phyloP scores from a whole-genome alignment of 441 rosid genomes.

The Gossypium lobatum region DNA sequence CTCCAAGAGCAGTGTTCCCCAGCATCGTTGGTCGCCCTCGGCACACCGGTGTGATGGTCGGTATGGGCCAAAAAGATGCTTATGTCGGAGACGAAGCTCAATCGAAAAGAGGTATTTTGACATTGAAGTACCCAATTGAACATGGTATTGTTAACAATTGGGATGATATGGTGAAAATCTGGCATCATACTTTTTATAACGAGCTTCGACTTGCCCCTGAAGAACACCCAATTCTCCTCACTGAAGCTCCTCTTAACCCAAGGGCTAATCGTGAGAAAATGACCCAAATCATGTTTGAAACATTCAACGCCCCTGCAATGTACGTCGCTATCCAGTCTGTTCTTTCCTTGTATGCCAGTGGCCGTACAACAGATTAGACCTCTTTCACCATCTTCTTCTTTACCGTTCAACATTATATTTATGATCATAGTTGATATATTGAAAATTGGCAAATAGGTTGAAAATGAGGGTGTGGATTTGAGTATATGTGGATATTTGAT shows the following conservation, averaged over 20 bases:
- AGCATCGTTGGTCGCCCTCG: constrained; percentile 71
- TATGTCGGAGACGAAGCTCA: constrained; percentile 21
- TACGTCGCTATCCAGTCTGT: constrained; percentile 72
- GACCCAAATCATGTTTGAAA: constrained; percentile 73
- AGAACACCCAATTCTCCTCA: constrained; percentile 69
- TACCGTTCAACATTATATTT: too few species aligned
- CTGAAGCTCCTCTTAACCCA: constrained; percentile 66
- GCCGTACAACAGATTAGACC: constrained; percentile 63
- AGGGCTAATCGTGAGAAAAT: constrained; percentile 69
- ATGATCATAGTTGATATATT: too few species aligned
- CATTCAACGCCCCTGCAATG: constrained; percentile 68
- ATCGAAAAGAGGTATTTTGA: constrained; percentile 17
- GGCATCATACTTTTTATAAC: constrained; percentile 71
- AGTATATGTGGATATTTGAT: too few species aligned
- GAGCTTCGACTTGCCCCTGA: constrained; percentile 67
- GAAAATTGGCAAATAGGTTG: too few species aligned
- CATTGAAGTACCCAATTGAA: constrained; percentile 47
- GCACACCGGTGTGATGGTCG: constrained; percentile 74
- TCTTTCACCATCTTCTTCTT: too few species aligned
- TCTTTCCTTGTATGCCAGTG: constrained; percentile 62
- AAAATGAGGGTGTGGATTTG: too few species aligned
- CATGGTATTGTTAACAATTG: constrained; percentile 64
- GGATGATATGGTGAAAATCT: constrained; percentile 79
- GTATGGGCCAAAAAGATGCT: constrained; percentile 71
- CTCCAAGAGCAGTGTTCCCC: constrained; percentile 78